Evolutionary conservation across 805 yeast species (phyloP).

Genomic region (Jamesozyma rosinii): DNA sequence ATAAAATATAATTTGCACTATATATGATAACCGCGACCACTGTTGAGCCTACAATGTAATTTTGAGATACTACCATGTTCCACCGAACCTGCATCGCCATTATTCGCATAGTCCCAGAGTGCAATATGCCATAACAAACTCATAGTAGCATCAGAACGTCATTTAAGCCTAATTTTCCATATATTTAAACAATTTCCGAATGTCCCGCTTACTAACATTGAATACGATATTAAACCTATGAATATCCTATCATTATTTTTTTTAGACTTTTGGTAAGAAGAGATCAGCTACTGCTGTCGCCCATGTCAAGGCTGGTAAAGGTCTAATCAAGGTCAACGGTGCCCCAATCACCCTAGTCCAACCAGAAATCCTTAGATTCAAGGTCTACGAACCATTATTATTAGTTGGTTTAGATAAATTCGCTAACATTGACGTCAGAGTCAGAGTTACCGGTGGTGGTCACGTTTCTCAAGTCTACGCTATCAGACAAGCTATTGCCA

Average conservation of each 20-base stretch:
- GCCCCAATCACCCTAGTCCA: constrained; percentile 97
- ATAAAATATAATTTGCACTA: too few relatives aligned
- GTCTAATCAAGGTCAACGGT: constrained; percentile 98
- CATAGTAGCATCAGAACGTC: too few relatives aligned
- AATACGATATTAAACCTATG: neutral
- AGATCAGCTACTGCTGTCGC: constrained; percentile 99
- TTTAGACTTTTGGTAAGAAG: constrained; percentile 98
- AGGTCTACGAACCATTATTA: constrained; percentile 98
- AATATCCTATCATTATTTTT: constrained; percentile 1
- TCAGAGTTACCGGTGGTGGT: constrained; percentile 99
- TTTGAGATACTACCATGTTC: too few relatives aligned
- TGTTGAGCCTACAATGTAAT: too few relatives aligned
- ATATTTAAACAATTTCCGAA: too few relatives aligned
- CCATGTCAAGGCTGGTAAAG: constrained; percentile 98
- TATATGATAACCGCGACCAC: too few relatives aligned
- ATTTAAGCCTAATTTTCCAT: too few relatives aligned
- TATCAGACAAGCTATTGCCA: constrained; percentile 99
- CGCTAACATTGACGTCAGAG: constrained; percentile 97
- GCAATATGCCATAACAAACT: too few relatives aligned
- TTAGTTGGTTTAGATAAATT: constrained; percentile 98
- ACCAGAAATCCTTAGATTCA: constrained; percentile 98
- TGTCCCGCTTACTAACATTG: neutral
- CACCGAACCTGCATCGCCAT: too few relatives aligned
- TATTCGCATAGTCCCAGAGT: too few relatives aligned
- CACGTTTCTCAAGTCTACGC: constrained; percentile 99